Base-by-base conservation (phyloP, 176 grass and related monocot species). In the Pontederia crassipes region DNA sequence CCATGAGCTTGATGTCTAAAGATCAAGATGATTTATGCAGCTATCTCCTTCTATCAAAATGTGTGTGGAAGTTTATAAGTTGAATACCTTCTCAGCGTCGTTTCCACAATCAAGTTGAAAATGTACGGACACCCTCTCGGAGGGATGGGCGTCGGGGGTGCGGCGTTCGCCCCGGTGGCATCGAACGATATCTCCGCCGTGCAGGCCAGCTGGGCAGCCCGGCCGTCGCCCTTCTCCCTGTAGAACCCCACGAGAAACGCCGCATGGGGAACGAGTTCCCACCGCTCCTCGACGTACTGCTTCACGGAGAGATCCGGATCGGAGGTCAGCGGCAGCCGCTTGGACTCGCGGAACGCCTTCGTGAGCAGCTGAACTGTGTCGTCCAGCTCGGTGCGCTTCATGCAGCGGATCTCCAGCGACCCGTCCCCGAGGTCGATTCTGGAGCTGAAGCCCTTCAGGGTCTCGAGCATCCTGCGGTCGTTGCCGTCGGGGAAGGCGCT, bases 21-120 rank as follows among this genome's bases (percentile, higher is more conserved):
- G 20, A 24, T 1, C 20, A 24, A 24, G 26, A 80, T 45, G 9
- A 69, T 80, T 46, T 96, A 68, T 50, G 90, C 78, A 8, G 91
- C 87, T 10, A 90, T 85, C 86, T 96, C 91, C 13, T 83, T 83
- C 0, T 75, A 85, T 79, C 80, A 87, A 8, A 82, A 86, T 62
- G 89, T 78, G 69, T 82, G 71, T 16, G 9, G 1, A 51, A 55
- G 11, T 61, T 72, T 65, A 13, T 12, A 17, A 27, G 11, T 59
- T 59, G 40, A 12, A 66, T 86, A 96, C 92, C 92, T 97, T 61
- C 92, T 85, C 12, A 91, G 74, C 46, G 67, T 56, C 49, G 78
- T 85, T 62, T 73, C 85, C 12, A 97, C 83, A 49, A 87, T 82
- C 92, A 97, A 90, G 83, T 96, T 96, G 82, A 78, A 90, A 32